phyloP scores from a whole-genome alignment of 805 yeast genomes.

The Candida corydali region DNA sequence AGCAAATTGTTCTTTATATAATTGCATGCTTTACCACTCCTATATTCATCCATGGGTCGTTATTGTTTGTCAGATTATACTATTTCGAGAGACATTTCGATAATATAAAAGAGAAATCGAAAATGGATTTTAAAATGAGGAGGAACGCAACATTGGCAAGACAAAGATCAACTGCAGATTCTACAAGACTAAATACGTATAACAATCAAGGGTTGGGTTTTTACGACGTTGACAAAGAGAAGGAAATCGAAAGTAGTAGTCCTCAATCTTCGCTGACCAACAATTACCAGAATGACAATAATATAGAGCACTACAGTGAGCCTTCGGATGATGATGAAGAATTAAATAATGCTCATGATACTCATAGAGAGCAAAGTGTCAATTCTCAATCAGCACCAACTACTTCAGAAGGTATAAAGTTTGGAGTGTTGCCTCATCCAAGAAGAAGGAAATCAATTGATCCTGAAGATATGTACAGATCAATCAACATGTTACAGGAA shows the following conservation, averaged over 20 bases:
- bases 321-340: slow-evolving; percentile 35
- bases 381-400: neutral
- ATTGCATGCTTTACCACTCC: slow-evolving; percentile 74
- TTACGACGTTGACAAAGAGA: slow-evolving; percentile 8
- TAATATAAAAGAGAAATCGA: slow-evolving; percentile 74
- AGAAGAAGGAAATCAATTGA: slow-evolving; percentile 44
- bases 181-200: slow-evolving; percentile 18
- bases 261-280: slow-evolving; percentile 7
- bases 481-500: slow-evolving; percentile 74
- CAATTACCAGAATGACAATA: slow-evolving; percentile 1
- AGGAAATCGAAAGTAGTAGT: slow-evolving; percentile 5
- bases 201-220: slow-evolving; percentile 30
- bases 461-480: slow-evolving; percentile 80
- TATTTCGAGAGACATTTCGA: slow-evolving; percentile 89
- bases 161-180: slow-evolving; percentile 16
- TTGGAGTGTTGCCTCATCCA: slow-evolving; percentile 53
- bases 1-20: slow-evolving; percentile 70
- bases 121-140: slow-evolving; percentile 74
- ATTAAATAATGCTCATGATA: slow-evolving; percentile 7
- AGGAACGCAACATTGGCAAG: slow-evolving; percentile 67
- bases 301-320: slow-evolving; percentile 34
- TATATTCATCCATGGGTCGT: slow-evolving; percentile 75
- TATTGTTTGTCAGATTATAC: slow-evolving; percentile 74
- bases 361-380: neutral
- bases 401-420: slow-evolving; percentile 30